Percentiles rank a stretch among this genome's conserved stretches.
Conservation (phyloP, 176 grass and related monocot genomes). For the Musa troglodytarum region DNA sequence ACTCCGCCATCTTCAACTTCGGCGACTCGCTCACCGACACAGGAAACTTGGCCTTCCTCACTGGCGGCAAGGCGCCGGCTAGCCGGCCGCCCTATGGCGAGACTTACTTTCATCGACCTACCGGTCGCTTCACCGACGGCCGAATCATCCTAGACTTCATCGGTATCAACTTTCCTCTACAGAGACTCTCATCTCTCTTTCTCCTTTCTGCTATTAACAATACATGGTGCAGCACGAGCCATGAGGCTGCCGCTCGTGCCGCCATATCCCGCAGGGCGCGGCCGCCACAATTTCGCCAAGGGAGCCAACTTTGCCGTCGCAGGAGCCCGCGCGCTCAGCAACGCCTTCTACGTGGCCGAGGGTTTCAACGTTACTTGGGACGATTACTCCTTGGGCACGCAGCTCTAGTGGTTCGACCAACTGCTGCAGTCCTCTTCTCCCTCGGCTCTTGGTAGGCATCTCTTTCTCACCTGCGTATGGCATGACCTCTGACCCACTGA, state of each 20-base stretch:
- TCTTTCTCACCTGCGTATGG: not conserved
- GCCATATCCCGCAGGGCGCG: slow-evolving; percentile 29
- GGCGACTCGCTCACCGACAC: not conserved
- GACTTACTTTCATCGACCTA: not conserved
- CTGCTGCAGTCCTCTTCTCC: slow-evolving; percentile 9
- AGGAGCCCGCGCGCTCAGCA: slow-evolving; percentile 24
- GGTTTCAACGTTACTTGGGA: not conserved
- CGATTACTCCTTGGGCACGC: slow-evolving; percentile 6
- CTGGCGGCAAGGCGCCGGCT: not conserved
- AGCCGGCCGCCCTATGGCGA: not conserved
- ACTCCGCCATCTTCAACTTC: not conserved
- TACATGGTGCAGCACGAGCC: slow-evolving; percentile 34
- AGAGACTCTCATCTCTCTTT: not conserved
- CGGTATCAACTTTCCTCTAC: not conserved
- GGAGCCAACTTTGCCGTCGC: slow-evolving; percentile 58
- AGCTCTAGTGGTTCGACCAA: slow-evolving; percentile 42
- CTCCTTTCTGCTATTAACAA: not conserved
- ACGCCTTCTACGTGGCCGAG: slow-evolving; percentile 11
- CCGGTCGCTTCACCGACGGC: slow-evolving; percentile 3
- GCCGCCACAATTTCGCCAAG: slow-evolving; percentile 12
- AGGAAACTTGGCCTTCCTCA: not conserved
- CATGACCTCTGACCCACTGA: too few species aligned
- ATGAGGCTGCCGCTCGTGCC: slow-evolving; percentile 28
- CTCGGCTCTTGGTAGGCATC: not conserved
- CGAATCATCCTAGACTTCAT: not conserved